Percentiles rank a stretch among this genome's conserved stretches.
Evolutionary conservation across 176 grass and related monocot species (phyloP).

Genomic region (Musa beccarii): DNA sequence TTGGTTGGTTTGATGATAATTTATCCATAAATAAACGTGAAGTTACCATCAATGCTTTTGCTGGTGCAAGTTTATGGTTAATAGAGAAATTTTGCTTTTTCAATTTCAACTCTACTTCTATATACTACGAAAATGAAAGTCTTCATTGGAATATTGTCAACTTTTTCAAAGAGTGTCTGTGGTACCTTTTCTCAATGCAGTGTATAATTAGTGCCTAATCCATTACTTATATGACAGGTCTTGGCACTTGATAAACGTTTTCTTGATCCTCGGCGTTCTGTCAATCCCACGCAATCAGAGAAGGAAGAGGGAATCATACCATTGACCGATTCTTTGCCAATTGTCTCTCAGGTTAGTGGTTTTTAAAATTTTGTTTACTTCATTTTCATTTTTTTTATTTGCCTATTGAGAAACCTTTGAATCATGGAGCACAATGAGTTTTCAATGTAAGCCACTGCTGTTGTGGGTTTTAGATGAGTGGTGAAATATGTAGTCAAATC

Average conservation of each 20-base stretch:
- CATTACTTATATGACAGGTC: constrained; percentile 46
- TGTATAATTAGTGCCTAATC: neutral
- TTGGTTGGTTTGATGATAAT: no score
- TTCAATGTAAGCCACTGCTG: neutral
- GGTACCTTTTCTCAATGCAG: no score
- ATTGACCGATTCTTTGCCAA: constrained; percentile 94
- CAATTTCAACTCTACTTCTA: no score
- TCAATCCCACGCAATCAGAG: constrained; percentile 75
- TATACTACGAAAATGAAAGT: no score
- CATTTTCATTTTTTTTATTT: neutral
- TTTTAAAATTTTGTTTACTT: neutral
- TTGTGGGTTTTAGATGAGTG: no score
- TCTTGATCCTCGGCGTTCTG: constrained; percentile 80
- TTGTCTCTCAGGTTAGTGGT: constrained; percentile 16
- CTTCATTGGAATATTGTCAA: no score
- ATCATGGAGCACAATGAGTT: neutral
- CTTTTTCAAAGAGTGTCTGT: no score
- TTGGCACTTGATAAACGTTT: constrained; percentile 94
- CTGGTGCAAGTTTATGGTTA: no score
- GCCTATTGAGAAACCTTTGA: neutral
- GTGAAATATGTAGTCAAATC: no score
- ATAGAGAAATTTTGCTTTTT: no score
- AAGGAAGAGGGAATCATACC: constrained; percentile 99
- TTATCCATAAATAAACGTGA: no score
- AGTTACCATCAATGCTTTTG: no score